Base-by-base conservation (phyloP, 108 stramenopile species). In the Seminavis robusta region DNA sequence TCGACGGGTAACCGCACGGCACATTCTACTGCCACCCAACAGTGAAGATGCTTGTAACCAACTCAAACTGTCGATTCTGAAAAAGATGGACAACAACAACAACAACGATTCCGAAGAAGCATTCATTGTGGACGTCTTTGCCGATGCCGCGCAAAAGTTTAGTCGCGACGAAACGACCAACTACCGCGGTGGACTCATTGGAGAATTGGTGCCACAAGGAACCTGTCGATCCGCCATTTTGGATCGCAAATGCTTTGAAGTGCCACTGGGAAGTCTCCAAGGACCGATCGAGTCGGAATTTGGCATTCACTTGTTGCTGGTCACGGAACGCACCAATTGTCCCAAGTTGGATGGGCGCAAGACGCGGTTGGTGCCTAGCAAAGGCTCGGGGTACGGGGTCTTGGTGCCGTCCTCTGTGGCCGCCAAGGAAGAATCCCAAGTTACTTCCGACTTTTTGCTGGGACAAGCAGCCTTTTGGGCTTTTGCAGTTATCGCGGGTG, bases 251-350 rank as follows among this genome's bases (percentile, higher is more conserved):
- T 75, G 79, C 39, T 80, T 84, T 54, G 34, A 71, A 31, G 76
- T 68, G 28, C 56, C 60, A 3, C 24, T 80, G 26, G 79, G 74
- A 41, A 46, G 54, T 37, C 25, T 83, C 1, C 63, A 59, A 11
- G 82, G 82, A n/a, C 82, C 82, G 0, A 36, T 83, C 31, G 73
- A 83, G 48, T 64, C 71, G 7, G 72, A 79, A 20, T 79, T 54
- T 42, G 82, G 82, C 1, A 70, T 51, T 50, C 83, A 84, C 62
- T 50, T 84, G 25, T 26, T 84, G 21, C 33, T 84, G 45, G 79
- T 84, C 3, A 56, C 61, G 40, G 83, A 84, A 51, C 64, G 83
- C 24, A 84, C 74, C 2, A 84, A 84, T 51, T 84, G 83, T 52
- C 79, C 70, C 34, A 75, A 84, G 56, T 33, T 84, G 19, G 83